phyloP scores from a whole-genome alignment of 371 early-diverging fungal species.

The Fennellomyces sp. region DNA sequence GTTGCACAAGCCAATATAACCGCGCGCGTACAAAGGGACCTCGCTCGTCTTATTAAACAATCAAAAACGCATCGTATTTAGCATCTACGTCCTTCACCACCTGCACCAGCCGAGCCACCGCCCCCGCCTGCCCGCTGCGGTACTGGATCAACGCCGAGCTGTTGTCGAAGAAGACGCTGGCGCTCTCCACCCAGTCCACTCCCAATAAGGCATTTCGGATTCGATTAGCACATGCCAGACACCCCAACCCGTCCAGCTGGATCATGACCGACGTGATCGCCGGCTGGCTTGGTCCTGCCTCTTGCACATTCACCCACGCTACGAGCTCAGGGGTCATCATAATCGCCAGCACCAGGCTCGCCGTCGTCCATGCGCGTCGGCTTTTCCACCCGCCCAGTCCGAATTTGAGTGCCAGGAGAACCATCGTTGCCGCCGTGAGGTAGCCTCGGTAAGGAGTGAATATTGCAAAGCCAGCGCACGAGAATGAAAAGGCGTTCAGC shows the following conservation, averaged over 20 bases:
- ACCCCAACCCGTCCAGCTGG: slow-evolving; percentile 46
- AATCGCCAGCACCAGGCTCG: slow-evolving; percentile 25
- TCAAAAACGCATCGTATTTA: not conserved
- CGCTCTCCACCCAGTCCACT: slow-evolving; percentile 28
- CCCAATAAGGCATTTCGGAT: slow-evolving; percentile 35
- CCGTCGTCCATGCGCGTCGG: slow-evolving; percentile 11
- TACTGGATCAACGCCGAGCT: slow-evolving; percentile 26
- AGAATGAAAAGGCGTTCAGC: slow-evolving; percentile 52
- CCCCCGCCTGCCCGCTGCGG: not conserved
- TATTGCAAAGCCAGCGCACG: slow-evolving; percentile 63
- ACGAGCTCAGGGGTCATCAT: slow-evolving; percentile 45
- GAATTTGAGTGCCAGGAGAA: slow-evolving; percentile 25
- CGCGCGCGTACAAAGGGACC: not conserved
- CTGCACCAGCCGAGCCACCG: not conserved
- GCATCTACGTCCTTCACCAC: slow-evolving; percentile 6
- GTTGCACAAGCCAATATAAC: slow-evolving; percentile 5
- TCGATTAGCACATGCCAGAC: slow-evolving; percentile 55
- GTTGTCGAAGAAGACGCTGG: slow-evolving; percentile 43
- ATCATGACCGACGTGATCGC: slow-evolving; percentile 8
- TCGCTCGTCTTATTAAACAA: not conserved
- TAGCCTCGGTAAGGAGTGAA: slow-evolving; percentile 49
- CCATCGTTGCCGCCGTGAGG: slow-evolving; percentile 29
- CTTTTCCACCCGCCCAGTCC: slow-evolving; percentile 15
- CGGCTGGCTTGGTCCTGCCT: not conserved
- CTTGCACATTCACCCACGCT: slow-evolving; percentile 13